These are phyloP conservation scores for Lentinus brumalis DNA, from an alignment of 768 basidiomycete species.

Conservation along the genomic window DNA sequence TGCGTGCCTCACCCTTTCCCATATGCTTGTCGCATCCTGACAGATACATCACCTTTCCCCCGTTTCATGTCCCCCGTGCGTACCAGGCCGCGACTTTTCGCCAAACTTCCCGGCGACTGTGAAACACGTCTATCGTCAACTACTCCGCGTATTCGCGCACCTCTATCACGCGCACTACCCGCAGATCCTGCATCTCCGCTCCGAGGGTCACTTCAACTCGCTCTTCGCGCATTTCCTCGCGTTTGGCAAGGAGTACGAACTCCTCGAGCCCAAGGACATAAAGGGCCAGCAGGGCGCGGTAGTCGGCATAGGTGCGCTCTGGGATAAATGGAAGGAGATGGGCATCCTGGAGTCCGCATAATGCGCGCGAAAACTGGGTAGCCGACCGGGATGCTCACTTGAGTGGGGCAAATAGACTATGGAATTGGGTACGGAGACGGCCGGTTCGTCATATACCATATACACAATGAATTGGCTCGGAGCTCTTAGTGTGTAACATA, in stretches of 20 bases:
- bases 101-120: constrained; percentile 85
- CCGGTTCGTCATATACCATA: constrained; percentile 26
- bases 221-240: constrained; percentile 98
- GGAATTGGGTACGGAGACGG: constrained; percentile 15
- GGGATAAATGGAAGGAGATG: constrained; percentile 90
- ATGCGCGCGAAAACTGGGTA: neutral
- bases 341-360: constrained; percentile 61
- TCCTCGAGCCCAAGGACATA: constrained; percentile 88
- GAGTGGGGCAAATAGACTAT: constrained; percentile 4
- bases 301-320: constrained; percentile 77
- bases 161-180: constrained; percentile 94
- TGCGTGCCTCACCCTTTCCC: constrained; percentile 35
- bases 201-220: constrained; percentile 95
- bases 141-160: constrained; percentile 96
- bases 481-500: constrained; percentile 17
- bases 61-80: constrained; percentile 49
- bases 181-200: constrained; percentile 88
- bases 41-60: neutral
- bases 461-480: constrained; percentile 4
- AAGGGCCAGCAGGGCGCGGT: constrained; percentile 61
- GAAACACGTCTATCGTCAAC: constrained; percentile 95
- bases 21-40: neutral
- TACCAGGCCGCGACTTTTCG: constrained; percentile 81
- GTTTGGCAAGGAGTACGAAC: constrained; percentile 91
- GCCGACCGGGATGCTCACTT: neutral